Evolutionary conservation across 225 moss, liverwort and hornwort genomes (phyloP).

Genomic region (Anthoceros angustus): DNA sequence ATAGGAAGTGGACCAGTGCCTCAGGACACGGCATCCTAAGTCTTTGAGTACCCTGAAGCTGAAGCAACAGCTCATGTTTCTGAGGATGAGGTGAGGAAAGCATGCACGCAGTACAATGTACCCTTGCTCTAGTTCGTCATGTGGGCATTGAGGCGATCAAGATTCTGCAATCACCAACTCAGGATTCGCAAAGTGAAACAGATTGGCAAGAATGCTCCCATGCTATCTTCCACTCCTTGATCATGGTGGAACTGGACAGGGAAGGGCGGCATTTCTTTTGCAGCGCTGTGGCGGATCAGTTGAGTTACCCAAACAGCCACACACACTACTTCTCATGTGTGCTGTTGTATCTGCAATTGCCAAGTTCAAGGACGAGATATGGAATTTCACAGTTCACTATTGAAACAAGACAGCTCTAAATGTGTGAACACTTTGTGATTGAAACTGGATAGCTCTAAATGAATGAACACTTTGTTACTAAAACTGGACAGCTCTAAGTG

Average conservation of each 20-base stretch:
- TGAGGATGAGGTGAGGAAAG: constrained; percentile 49
- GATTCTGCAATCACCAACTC: too few relatives aligned
- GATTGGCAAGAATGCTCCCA: constrained; percentile 94
- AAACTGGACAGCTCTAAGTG: too few relatives aligned
- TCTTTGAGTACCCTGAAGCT: too few relatives aligned
- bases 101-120: constrained; percentile 79
- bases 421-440: too few relatives aligned
- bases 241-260: constrained; percentile 79
- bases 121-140: constrained; percentile 77
- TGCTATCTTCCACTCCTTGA: constrained; percentile 80
- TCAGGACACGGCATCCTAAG: too few relatives aligned
- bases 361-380: constrained; percentile 59
- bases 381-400: too few relatives aligned
- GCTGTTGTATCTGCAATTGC: constrained; percentile 79
- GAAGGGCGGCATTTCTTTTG: constrained; percentile 87
- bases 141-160: too few relatives aligned
- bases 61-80: too few relatives aligned
- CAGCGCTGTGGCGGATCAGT: constrained; percentile 88
- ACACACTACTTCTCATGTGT: constrained; percentile 96
- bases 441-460: too few relatives aligned
- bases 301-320: constrained; percentile 91
- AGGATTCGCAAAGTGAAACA: constrained; percentile 84
- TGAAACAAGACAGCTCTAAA: too few relatives aligned
- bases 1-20: constrained; percentile 76
- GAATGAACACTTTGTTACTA: too few relatives aligned